Conservation (phyloP, 306 rosid species). For the Prunus mira region DNA sequence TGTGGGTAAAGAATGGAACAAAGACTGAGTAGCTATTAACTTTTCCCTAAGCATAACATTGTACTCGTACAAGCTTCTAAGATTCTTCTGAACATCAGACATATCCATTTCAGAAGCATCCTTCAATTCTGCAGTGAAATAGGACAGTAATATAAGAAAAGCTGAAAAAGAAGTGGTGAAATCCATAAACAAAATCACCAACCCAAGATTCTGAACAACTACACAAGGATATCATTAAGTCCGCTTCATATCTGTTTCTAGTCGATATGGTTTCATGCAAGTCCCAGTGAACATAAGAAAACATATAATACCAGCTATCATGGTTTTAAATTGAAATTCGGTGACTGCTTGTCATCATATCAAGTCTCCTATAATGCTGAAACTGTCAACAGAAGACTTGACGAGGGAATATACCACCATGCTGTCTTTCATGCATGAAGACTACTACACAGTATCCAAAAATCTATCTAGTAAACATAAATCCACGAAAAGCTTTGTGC, state of each 20-base stretch:
- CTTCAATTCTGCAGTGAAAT: slow-evolving; percentile 52
- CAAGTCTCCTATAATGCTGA: neutral
- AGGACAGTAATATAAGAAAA: slow-evolving; percentile 5
- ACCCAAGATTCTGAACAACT: neutral
- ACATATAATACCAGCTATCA: neutral
- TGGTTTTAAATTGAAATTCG: neutral
- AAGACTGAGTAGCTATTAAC: slow-evolving; percentile 52
- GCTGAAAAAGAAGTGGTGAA: neutral
- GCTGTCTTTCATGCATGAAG: no score
- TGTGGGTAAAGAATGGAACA: slow-evolving; percentile 50
- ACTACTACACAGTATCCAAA: neutral
- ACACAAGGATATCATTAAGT: neutral
- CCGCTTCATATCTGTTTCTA: neutral
- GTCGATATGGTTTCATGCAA: neutral
- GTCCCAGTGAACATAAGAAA: no score
- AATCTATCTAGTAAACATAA: neutral
- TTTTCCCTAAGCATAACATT: slow-evolving; percentile 78
- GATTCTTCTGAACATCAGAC: slow-evolving; percentile 66
- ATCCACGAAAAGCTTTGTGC: neutral
- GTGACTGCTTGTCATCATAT: neutral
- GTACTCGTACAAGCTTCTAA: slow-evolving; percentile 66
- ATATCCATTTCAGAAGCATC: slow-evolving; percentile 61
- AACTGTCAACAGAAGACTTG: neutral
- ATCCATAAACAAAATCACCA: neutral
- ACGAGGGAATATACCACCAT: neutral